Base-by-base conservation (phyloP, 352 stramenopile species). In the Pseudoperonospora humuli region DNA sequence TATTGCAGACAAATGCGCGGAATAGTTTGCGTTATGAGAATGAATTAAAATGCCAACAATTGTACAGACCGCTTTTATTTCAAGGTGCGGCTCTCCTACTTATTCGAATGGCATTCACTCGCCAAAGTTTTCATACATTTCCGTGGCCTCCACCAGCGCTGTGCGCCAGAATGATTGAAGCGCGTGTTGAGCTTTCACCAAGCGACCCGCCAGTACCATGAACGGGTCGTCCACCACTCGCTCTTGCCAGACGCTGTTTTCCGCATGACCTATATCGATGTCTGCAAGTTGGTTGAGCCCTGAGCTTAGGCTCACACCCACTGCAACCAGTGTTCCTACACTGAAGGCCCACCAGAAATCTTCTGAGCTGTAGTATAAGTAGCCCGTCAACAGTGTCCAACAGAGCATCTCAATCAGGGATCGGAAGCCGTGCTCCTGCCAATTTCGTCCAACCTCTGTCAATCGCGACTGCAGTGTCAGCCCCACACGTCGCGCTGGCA, bases 401-500 rank as follows among this genome's bases (percentile, higher is more conserved):
- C 70, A 71, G 17, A 82, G 45, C 31, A 91, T 61, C 64, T 88
- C 75, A 3, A 69, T 40, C 2, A 82, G 41, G 13, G 75, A 88
- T 2, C 78, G 75, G 15, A 55, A 3, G 0, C 32, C 45, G 27
- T 86, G 63, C 1, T 78, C 53, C n/a, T 59, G 37, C 78, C 78
- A 91, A 53, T 88, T 86, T 20, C 63, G 39, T 17, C 23, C 32
- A 13, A 82, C 63, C 25, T 72, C 54, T 1, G 75, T 88, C 48
- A 84, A 88, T 15, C 75, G 71, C 20, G 71, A 86, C 56, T 91
- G 78, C 23, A 88, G 49, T 36, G 72, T 91, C 24, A 88, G 48
- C 3, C 78, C 75, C 17, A 86, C 47, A 23, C 70, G 75, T 34
- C 78, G 70, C 3, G 78, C 87, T 0, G 78, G 78, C 24, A 88